These are phyloP conservation scores for Cylindrotheca fusiformis DNA, from an alignment of 108 stramenopile genomes.

Conservation along the genomic window DNA sequence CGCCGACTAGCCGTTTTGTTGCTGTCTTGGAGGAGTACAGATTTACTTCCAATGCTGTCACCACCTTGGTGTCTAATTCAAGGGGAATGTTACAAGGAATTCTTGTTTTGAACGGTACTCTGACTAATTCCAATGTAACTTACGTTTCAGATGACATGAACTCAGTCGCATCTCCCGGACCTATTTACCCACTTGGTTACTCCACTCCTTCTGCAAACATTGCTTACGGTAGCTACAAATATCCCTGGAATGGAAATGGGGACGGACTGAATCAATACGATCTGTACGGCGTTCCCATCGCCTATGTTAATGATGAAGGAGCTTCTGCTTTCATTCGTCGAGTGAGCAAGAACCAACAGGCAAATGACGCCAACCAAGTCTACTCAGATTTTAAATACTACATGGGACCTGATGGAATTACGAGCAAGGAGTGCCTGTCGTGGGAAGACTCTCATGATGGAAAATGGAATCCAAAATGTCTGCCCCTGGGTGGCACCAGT, in stretches of 20 bases:
- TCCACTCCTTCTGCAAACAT: constrained; percentile 57
- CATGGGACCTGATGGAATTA: constrained; percentile 75
- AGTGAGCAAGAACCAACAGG: constrained; percentile 14
- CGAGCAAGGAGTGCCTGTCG: constrained; percentile 46
- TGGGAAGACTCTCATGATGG: constrained; percentile 70
- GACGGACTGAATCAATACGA: constrained; percentile 55
- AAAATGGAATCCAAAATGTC: constrained; percentile 74
- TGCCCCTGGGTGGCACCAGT: constrained; percentile 78
- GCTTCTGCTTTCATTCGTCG: constrained; percentile 48
- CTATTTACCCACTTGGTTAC: constrained; percentile 63
- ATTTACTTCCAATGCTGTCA: constrained; percentile 43
- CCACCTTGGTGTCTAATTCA: constrained; percentile 24
- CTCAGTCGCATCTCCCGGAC: constrained; percentile 45
- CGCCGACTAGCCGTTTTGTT: constrained; percentile 43
- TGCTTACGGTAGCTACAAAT: constrained; percentile 50
- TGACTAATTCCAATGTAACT: neutral
- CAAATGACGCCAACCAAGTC: constrained; percentile 27
- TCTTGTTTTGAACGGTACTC: constrained; percentile 59
- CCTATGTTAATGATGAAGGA: constrained; percentile 46
- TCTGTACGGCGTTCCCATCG: constrained; percentile 75
- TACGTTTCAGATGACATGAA: constrained; percentile 2
- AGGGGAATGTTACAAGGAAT: constrained; percentile 66
- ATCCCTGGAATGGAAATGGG: constrained; percentile 73
- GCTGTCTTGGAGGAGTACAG: constrained; percentile 69
- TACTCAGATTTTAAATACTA: constrained; percentile 79